A percentile compares a stretch with the other conserved stretches of the same genome.
Evolutionary conservation across 164 flowering plant species (phyloP).

Genomic region (Magnolia changhungtana): DNA sequence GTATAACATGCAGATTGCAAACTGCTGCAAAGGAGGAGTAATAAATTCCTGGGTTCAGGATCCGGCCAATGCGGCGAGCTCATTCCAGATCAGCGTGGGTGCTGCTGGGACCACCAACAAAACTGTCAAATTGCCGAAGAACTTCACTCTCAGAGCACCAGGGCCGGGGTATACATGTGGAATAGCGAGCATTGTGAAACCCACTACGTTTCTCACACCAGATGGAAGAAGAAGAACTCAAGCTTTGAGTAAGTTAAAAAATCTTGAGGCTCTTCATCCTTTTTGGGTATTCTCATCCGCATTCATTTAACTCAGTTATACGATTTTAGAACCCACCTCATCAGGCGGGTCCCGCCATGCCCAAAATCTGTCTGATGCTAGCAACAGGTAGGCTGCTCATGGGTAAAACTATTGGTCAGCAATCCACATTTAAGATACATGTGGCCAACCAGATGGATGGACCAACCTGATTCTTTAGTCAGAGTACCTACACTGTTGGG

Average conservation of each 20-base stretch:
- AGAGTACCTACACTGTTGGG: too few relatives aligned
- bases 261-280: not conserved
- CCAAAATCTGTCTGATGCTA: too few relatives aligned
- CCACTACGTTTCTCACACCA: conserved; percentile 37
- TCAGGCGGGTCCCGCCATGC: too few relatives aligned
- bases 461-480: too few relatives aligned
- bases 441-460: too few relatives aligned
- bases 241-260: conserved; percentile 51
- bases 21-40: conserved; percentile 86
- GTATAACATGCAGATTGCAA: conserved; percentile 62
- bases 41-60: conserved; percentile 74
- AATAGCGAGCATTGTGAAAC: conserved; percentile 41
- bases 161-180: conserved; percentile 78
- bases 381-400: too few relatives aligned
- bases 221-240: conserved; percentile 62
- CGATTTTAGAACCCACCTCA: too few relatives aligned
- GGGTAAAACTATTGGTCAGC: too few relatives aligned
- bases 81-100: conserved; percentile 78
- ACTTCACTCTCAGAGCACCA: conserved; percentile 61
- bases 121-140: conserved; percentile 54
- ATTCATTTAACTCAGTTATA: too few relatives aligned
- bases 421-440: too few relatives aligned
- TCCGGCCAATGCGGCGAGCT: conserved; percentile 39
- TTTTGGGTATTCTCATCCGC: not conserved
- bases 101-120: conserved; percentile 64